Evolutionary conservation across 2,329 filamentous ascomycete genomes (phyloP), one percentile per base, ranked within the genome.

Genomic region (Colletotrichum musae): DNA sequence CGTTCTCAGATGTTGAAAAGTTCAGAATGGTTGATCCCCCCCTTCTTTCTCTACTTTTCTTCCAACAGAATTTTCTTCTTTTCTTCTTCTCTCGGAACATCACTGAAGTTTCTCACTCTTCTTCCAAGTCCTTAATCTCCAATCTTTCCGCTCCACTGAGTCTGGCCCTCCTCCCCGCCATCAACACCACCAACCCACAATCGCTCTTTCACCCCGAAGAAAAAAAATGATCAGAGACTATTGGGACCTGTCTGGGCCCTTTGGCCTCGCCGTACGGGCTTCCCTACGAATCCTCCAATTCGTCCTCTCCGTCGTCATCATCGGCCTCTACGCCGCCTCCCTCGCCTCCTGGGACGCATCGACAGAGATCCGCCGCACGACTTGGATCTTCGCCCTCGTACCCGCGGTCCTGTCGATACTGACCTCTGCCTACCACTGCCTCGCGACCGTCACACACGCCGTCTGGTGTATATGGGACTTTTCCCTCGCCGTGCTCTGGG

Each of bases 391-490:
- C 15, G 68, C 68, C 36, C 59, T 70, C 36, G 58, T 68, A 5
- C 58, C 64, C 1, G 68, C 59, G 5, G 45, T 60, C 7, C 32
- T 70, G 5, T 68, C 64, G 1, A 50, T 67, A 1, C n/a, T 68
- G 4, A 68, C 68, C 3, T 67, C 48, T 32, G 53, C 57, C 6
- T 68, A 68, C 12, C 58, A 68, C 54, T 39, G 48, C 28, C 53
- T 70, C 9, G 65, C 56, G 16, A 70, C 68, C 4, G 64, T 64
- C 1, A 70, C 64, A 0, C 68, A 63, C 50, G 64, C 64, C 16
- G 68, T 58, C 5, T 70, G 58, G 68, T 68, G 58, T 26, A 57
- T 64, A 4, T 70, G 58, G 68, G 64, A 70, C 53, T 68, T 62
- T 9, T 36, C 54, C 3, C 48, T 68, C 21, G 64, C 64, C 18